A percentile compares a stretch with the other conserved stretches of the same genome.
Conservation (phyloP, 148 eudicot genomes). For the Amaranthus palmeri region DNA sequence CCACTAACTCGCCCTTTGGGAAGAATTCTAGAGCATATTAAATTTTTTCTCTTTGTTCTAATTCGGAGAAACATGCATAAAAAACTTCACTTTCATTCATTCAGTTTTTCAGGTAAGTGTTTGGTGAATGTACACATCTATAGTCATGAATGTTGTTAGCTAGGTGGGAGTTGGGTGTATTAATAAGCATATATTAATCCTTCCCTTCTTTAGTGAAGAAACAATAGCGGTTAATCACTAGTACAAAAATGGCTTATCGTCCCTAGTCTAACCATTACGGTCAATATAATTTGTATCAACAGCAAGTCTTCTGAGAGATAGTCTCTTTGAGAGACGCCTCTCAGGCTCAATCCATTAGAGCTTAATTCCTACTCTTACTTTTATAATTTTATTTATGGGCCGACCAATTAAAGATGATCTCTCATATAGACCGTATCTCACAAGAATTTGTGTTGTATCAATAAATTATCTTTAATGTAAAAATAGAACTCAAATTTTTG, state of each 20-base stretch:
- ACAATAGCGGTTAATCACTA: conserved; percentile 23
- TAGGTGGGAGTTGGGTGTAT: conserved; percentile 34
- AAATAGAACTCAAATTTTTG: not conserved
- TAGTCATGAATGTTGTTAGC: conserved; percentile 34
- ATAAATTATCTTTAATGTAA: not conserved
- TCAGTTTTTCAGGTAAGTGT: conserved; percentile 27
- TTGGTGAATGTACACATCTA: conserved; percentile 24
- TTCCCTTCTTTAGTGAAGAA: conserved; percentile 28
- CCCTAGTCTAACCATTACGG: conserved; percentile 9
- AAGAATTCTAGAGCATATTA: not conserved
- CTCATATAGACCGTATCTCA: no score
- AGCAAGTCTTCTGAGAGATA: no score
- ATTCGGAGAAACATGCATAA: conserved; percentile 29
- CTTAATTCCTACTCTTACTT: no score
- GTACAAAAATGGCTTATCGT: conserved; percentile 27
- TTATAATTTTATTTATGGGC: no score
- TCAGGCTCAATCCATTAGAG: no score
- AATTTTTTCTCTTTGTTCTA: conserved; percentile 13
- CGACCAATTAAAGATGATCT: no score
- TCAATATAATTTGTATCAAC: not conserved
- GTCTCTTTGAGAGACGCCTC: no score
- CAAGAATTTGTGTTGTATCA: no score
- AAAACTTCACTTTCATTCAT: conserved; percentile 15
- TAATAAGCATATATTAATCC: conserved; percentile 24
- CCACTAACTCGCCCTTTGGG: not conserved